phyloP scores from a whole-genome alignment of 495 filamentous ascomycete genomes.

The Aspergillus incahuasiensis region DNA sequence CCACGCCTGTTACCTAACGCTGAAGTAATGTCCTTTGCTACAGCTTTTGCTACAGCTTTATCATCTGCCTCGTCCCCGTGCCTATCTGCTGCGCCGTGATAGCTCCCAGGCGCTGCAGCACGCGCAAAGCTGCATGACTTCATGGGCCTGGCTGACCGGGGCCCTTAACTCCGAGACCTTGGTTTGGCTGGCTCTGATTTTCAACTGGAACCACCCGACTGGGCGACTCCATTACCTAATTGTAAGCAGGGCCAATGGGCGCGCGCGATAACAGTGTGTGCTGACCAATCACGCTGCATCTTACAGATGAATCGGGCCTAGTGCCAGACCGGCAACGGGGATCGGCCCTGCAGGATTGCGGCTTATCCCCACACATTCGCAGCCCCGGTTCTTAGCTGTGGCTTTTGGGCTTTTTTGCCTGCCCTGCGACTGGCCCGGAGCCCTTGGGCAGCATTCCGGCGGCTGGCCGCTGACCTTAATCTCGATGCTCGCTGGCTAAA shows the following conservation, averaged over 20 bases:
- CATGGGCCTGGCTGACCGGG: not conserved
- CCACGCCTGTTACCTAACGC: slow-evolving; percentile 10
- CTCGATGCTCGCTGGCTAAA: not conserved
- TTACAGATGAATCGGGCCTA: slow-evolving; percentile 15
- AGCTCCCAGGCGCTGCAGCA: not conserved
- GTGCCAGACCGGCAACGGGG: slow-evolving; percentile 26
- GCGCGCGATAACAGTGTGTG: slow-evolving; percentile 17
- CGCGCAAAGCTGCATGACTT: not conserved
- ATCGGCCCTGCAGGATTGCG: slow-evolving; percentile 29
- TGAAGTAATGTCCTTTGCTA: slow-evolving; percentile 3
- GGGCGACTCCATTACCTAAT: not conserved
- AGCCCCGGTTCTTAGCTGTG: slow-evolving; percentile 9
- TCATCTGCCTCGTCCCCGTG: not conserved
- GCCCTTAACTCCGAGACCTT: not conserved
- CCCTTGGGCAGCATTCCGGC: slow-evolving; percentile 4
- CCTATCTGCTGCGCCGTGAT: not conserved
- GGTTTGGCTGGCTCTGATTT: not conserved
- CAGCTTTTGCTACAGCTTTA: not conserved
- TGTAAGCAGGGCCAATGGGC: slow-evolving; percentile 7
- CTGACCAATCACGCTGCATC: slow-evolving; percentile 21
- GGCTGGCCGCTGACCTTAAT: not conserved
- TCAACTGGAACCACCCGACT: not conserved
- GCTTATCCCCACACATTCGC: slow-evolving; percentile 21
- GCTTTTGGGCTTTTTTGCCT: not conserved
- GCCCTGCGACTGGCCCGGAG: not conserved